These are phyloP conservation scores for Tetraselmis striata DNA, from an alignment of 139 green algal species.

Conservation along the genomic window DNA sequence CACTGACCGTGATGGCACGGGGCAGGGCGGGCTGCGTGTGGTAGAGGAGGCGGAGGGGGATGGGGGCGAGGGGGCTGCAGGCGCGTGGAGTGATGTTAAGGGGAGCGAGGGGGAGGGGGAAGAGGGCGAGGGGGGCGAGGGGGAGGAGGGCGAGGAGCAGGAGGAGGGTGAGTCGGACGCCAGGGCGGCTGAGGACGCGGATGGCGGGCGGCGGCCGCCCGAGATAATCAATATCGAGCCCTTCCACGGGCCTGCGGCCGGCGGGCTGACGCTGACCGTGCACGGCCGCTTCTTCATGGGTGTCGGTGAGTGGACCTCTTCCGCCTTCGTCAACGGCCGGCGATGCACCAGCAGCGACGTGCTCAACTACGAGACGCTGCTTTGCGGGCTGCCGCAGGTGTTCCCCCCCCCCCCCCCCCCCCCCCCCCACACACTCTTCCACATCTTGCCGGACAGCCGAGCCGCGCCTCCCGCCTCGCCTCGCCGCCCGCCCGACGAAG, in stretches of 20 bases:
- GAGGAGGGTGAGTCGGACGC: neutral
- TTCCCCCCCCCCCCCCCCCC: too few relatives aligned
- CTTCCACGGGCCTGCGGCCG: conserved; percentile 5
- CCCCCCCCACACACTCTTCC: too few relatives aligned
- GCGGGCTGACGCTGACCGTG: neutral
- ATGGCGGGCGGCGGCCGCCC: neutral
- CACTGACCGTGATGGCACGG: neutral
- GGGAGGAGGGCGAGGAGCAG: neutral
- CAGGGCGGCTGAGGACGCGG: neutral
- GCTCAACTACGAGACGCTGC: conserved; percentile 7
- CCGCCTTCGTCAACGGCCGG: conserved; percentile 2
- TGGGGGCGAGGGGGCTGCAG: too few relatives aligned
- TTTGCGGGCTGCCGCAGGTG: conserved; percentile 1
- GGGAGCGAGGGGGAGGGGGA: conserved; percentile 1
- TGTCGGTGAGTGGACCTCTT: neutral
- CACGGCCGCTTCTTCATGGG: conserved; percentile 5
- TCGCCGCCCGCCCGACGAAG: neutral
- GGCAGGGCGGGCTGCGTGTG: neutral
- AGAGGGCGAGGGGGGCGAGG: conserved; percentile 2
- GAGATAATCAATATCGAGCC: conserved; percentile 13
- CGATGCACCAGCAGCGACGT: neutral
- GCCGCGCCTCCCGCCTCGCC: neutral
- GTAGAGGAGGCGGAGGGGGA: conserved; percentile 1
- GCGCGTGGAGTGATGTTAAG: too few relatives aligned
- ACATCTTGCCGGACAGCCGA: too few relatives aligned